Percentiles rank a stretch among this genome's conserved stretches.
phyloP scores from a whole-genome alignment of 768 basidiomycete genomes.

The Cyclocybe aegerita region DNA sequence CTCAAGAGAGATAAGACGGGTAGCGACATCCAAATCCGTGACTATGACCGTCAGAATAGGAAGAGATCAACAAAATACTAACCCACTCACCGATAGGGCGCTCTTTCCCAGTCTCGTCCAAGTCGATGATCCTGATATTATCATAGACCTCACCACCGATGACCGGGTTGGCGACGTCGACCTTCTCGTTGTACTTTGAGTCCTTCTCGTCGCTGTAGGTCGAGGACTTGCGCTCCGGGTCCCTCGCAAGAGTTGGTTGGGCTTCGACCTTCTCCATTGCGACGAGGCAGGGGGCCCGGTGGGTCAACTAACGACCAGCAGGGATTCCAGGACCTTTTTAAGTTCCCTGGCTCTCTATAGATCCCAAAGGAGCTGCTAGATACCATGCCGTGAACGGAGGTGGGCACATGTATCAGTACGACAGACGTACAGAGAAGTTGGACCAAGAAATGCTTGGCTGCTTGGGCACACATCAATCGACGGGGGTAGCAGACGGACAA shows the following conservation, averaged over 20 bases:
- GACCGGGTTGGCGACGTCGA: background rate
- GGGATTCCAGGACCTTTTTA: background rate
- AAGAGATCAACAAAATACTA: background rate
- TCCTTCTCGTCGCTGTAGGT: background rate
- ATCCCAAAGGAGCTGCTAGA: too few relatives aligned
- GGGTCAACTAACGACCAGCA: background rate
- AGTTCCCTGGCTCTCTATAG: background rate
- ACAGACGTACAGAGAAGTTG: too few relatives aligned
- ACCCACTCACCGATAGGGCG: slow-evolving; percentile 30
- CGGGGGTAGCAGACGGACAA: too few relatives aligned
- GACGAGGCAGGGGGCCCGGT: background rate
- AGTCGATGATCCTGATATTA: slow-evolving; percentile 21
- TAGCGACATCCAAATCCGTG: slow-evolving; percentile 43
- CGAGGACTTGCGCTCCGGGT: background rate
- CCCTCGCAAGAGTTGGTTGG: background rate
- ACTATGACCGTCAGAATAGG: slow-evolving; percentile 21
- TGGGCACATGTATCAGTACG: too few relatives aligned
- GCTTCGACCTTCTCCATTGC: background rate
- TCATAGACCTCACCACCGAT: too few relatives aligned
- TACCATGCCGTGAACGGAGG: too few relatives aligned
- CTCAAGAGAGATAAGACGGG: slow-evolving; percentile 48
- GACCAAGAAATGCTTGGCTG: too few relatives aligned
- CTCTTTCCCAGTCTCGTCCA: slow-evolving; percentile 36
- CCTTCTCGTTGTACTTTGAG: background rate
- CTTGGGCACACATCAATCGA: too few relatives aligned